Evolutionary conservation across 371 early-diverging fungal genomes (phyloP).

Genomic region (Saksenaea oblongispora): DNA sequence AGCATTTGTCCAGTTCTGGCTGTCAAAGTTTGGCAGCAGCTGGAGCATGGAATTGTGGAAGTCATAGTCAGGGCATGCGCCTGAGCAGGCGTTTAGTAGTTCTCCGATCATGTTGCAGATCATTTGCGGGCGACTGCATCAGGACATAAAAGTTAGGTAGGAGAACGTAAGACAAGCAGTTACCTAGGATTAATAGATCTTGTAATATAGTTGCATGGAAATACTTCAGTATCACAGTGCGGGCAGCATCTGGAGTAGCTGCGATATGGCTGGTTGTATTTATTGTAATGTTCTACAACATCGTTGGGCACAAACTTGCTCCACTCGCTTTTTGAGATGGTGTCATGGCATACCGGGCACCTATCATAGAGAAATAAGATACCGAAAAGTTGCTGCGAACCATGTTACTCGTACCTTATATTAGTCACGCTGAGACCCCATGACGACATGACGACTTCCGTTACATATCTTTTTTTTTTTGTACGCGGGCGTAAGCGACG

Average conservation of each 20-base stretch:
- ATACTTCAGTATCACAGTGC: constrained; percentile 59
- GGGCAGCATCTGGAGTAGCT: constrained; percentile 64
- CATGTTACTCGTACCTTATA: constrained; percentile 55
- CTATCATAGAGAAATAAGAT: constrained; percentile 64
- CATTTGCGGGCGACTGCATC: background rate
- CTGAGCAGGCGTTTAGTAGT: background rate
- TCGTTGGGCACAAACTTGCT: constrained; percentile 44
- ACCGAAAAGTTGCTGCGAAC: constrained; percentile 66
- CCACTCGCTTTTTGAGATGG: constrained; percentile 64
- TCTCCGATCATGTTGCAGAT: background rate
- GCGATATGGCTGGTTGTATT: constrained; percentile 66
- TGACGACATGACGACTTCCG: constrained; percentile 66
- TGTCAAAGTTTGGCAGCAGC: constrained; percentile 20
- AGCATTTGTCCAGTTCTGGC: constrained; percentile 30
- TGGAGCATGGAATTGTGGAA: constrained; percentile 7
- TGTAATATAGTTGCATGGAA: constrained; percentile 35
- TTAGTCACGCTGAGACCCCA: constrained; percentile 70
- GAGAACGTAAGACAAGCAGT: background rate
- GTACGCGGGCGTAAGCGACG: background rate
- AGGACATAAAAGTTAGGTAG: background rate
- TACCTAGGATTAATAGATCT: constrained; percentile 3
- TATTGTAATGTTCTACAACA: constrained; percentile 52
- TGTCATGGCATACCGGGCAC: constrained; percentile 60
- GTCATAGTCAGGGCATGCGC: constrained; percentile 4
- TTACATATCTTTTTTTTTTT: constrained; percentile 52